Conservation (phyloP, 805 yeast species). For the Saturnispora gosingensis region DNA sequence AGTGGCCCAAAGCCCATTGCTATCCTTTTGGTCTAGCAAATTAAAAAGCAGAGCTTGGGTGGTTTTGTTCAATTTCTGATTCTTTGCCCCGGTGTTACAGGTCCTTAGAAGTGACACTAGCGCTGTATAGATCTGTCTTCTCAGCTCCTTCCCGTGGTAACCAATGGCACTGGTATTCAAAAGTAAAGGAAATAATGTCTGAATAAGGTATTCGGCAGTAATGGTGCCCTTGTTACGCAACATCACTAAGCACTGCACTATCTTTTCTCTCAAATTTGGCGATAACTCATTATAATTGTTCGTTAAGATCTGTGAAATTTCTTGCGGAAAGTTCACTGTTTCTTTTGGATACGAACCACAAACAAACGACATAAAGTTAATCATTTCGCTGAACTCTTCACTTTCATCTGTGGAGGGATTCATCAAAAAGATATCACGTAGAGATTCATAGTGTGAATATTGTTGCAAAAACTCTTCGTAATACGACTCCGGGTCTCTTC, state of each 20-base stretch:
- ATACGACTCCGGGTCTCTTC: constrained; percentile 90
- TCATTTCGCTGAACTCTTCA: constrained; percentile 68
- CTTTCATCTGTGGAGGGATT: constrained; percentile 56
- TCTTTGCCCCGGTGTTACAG: constrained; percentile 80
- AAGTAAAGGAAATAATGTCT: constrained; percentile 80
- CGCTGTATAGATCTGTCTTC: constrained; percentile 75
- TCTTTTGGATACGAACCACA: constrained; percentile 85
- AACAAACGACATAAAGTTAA: constrained; percentile 89
- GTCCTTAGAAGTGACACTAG: constrained; percentile 69
- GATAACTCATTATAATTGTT: constrained; percentile 75
- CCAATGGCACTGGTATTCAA: constrained; percentile 38
- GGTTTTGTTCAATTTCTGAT: constrained; percentile 79
- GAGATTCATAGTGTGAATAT: constrained; percentile 83
- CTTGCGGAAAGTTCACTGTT: constrained; percentile 76
- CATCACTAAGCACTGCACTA: constrained; percentile 83
- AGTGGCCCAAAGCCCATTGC: constrained; percentile 89
- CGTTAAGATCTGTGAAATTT: constrained; percentile 55
- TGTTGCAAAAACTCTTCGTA: constrained; percentile 91
- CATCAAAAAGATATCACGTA: constrained; percentile 75
- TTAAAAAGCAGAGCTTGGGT: constrained; percentile 91
- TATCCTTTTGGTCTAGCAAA: constrained; percentile 68
- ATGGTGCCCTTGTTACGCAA: constrained; percentile 77
- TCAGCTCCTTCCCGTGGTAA: constrained; percentile 68
- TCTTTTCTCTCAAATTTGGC: constrained; percentile 84
- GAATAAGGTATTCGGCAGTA: constrained; percentile 70